Percentiles rank a stretch among this genome's conserved stretches.
phyloP scores from a whole-genome alignment of 768 basidiomycete species.

The Boletus vinaceobasis region DNA sequence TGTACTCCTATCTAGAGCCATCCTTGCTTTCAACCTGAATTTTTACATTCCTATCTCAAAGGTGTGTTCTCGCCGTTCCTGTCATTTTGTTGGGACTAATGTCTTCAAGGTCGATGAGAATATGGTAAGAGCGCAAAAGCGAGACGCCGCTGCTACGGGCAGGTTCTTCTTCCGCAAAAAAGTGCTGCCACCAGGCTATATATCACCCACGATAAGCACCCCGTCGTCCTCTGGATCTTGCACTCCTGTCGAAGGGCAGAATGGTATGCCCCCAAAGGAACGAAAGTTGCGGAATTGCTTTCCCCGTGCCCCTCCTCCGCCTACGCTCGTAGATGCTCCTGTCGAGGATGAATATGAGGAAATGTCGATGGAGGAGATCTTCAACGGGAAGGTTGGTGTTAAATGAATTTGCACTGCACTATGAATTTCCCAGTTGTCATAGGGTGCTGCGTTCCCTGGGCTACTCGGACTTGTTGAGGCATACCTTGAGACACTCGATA shows the following conservation, averaged over 20 bases:
- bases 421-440: slow-evolving; percentile 5
- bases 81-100: neutral
- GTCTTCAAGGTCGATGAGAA: slow-evolving; percentile 86
- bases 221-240: slow-evolving; percentile 44
- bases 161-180: slow-evolving; percentile 91
- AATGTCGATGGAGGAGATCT: slow-evolving; percentile 88
- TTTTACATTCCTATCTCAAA: slow-evolving; percentile 98
- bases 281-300: slow-evolving; percentile 74
- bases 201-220: slow-evolving; percentile 37
- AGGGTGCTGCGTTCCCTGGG: slow-evolving; percentile 73
- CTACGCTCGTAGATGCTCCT: slow-evolving; percentile 47
- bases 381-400: slow-evolving; percentile 79
- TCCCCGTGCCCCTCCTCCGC: slow-evolving; percentile 46
- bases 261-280: slow-evolving; percentile 46
- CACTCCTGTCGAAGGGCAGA: slow-evolving; percentile 34
- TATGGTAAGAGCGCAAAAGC: slow-evolving; percentile 84
- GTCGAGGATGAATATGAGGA: slow-evolving; percentile 87
- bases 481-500: slow-evolving; percentile 84
- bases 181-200: slow-evolving; percentile 58
- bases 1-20: slow-evolving; percentile 90
- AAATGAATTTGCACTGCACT: neutral
- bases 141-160: slow-evolving; percentile 69
- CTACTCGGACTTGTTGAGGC: slow-evolving; percentile 75
- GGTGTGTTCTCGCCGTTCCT: slow-evolving; percentile 37
- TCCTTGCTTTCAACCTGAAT: slow-evolving; percentile 86